Conservation (phyloP, 1,284 basidiomycete genomes). For the Ustilago xerochloae region DNA sequence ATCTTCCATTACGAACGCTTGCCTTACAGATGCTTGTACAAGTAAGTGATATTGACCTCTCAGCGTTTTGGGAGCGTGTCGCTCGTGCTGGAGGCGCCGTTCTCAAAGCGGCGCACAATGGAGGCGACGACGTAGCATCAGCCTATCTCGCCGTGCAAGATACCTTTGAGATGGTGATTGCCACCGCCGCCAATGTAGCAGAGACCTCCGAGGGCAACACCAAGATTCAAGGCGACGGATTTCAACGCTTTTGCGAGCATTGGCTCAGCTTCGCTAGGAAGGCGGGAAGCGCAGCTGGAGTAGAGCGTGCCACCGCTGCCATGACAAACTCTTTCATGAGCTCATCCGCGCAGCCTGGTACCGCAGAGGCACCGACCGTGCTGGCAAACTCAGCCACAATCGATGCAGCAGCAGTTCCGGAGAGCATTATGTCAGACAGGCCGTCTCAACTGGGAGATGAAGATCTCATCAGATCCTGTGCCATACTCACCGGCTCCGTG, state of each 20-base stretch:
- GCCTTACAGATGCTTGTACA: constrained; percentile 43
- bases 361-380: background rate
- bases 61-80: constrained; percentile 56
- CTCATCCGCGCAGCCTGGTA: background rate
- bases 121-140: constrained; percentile 14
- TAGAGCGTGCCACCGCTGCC: constrained; percentile 35
- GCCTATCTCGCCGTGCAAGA: constrained; percentile 36
- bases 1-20: constrained; percentile 24
- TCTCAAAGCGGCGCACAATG: constrained; percentile 24
- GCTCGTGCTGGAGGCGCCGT: constrained; percentile 37
- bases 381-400: background rate
- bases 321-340: constrained; percentile 3
- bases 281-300: constrained; percentile 28
- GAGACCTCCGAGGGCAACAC: constrained; percentile 10
- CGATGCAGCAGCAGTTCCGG: background rate
- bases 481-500: constrained; percentile 28
- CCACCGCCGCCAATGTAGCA: constrained; percentile 18
- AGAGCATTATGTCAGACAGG: background rate
- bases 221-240: constrained; percentile 31
- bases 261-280: constrained; percentile 49
- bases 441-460: constrained; percentile 6
- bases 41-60: constrained; percentile 45
- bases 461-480: constrained; percentile 24
- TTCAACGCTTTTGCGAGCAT: constrained; percentile 45
- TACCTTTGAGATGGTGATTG: constrained; percentile 34